phyloP scores from a whole-genome alignment of 306 rosid genomes.

The Vigna hirtella region DNA sequence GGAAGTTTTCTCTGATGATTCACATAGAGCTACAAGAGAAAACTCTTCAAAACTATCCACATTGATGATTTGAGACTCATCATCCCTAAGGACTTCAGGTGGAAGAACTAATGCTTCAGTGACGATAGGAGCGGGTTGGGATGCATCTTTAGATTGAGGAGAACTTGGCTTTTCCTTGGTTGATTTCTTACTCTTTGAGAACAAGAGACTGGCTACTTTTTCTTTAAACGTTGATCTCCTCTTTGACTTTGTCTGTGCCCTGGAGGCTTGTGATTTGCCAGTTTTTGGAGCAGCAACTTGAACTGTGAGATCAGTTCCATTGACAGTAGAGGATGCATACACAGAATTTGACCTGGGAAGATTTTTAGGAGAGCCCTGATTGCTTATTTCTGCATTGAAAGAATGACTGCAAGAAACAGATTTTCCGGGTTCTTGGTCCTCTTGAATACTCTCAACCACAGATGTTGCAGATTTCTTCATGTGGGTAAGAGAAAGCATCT shows the following conservation, averaged over 20 bases:
- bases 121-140: slow-evolving; percentile 43
- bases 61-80: slow-evolving; percentile 54
- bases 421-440: slow-evolving; percentile 60
- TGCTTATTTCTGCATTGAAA: slow-evolving; percentile 51
- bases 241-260: slow-evolving; percentile 65
- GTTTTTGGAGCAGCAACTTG: slow-evolving; percentile 50
- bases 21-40: slow-evolving; percentile 52
- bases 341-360: slow-evolving; percentile 76
- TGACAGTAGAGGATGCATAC: slow-evolving; percentile 63
- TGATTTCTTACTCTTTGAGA: slow-evolving; percentile 78
- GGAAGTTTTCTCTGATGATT: slow-evolving; percentile 53
- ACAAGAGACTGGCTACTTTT: slow-evolving; percentile 86
- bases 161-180: slow-evolving; percentile 64
- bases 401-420: slow-evolving; percentile 56
- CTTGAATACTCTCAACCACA: slow-evolving; percentile 49
- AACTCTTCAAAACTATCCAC: slow-evolving; percentile 58
- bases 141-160: slow-evolving; percentile 53
- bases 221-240: slow-evolving; percentile 83
- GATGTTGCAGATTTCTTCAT: slow-evolving; percentile 60
- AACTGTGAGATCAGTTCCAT: slow-evolving; percentile 47
- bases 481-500: slow-evolving; percentile 89
- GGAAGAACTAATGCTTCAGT: slow-evolving; percentile 50
- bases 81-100: slow-evolving; percentile 50
- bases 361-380: slow-evolving; percentile 54
- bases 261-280: slow-evolving; percentile 50